Percentiles rank a stretch among this genome's conserved stretches.
phyloP scores from a whole-genome alignment of 768 basidiomycete genomes.

The Trametes gibbosa region DNA sequence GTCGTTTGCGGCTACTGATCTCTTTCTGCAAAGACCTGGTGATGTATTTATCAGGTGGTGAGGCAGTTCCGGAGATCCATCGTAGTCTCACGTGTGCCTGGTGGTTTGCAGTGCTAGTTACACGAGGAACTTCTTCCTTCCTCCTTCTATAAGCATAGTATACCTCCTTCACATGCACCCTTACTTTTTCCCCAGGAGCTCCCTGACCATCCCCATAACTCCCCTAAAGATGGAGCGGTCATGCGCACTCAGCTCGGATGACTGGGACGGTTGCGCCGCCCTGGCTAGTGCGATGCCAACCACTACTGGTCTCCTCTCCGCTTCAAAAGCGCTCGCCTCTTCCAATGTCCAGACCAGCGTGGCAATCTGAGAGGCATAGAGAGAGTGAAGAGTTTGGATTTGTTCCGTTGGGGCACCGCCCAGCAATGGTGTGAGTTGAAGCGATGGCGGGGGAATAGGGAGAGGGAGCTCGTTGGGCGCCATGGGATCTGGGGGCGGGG shows the following conservation, averaged over 20 bases:
- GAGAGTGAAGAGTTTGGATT: slow-evolving; percentile 65
- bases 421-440: slow-evolving; percentile 74
- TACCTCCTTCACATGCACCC: not conserved
- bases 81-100: too few relatives aligned
- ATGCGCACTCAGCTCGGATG: slow-evolving; percentile 23
- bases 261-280: slow-evolving; percentile 25
- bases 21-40: too few relatives aligned
- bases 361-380: slow-evolving; percentile 86
- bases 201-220: slow-evolving; percentile 43
- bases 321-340: slow-evolving; percentile 38
- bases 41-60: too few relatives aligned
- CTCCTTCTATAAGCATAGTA: not conserved
- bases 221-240: slow-evolving; percentile 41
- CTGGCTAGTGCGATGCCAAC: slow-evolving; percentile 71
- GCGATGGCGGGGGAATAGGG: slow-evolving; percentile 65
- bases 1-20: too few relatives aligned
- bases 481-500: slow-evolving; percentile 34
- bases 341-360: slow-evolving; percentile 74
- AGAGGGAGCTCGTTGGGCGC: slow-evolving; percentile 38
- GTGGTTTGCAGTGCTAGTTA: too few relatives aligned
- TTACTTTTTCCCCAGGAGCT: slow-evolving; percentile 22
- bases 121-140: too few relatives aligned
- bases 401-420: slow-evolving; percentile 72
- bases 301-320: slow-evolving; percentile 56
- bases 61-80: too few relatives aligned